Conservation (phyloP, 2,329 filamentous ascomycete species). For the Sporothrix euskadiensis region DNA sequence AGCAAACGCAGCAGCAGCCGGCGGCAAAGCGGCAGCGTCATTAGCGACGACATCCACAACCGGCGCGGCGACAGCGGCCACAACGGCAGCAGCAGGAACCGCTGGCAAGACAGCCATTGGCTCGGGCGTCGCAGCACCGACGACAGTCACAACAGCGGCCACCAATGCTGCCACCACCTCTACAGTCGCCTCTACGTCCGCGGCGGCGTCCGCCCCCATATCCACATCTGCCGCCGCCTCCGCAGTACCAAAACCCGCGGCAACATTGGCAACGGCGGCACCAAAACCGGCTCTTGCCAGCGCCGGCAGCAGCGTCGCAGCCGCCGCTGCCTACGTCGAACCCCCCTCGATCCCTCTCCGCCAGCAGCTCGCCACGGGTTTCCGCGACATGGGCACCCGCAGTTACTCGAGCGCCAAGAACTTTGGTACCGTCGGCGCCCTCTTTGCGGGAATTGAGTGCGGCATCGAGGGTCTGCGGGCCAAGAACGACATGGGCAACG, state of each 20-base stretch:
- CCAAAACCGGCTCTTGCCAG: conserved; percentile 39
- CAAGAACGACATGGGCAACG: conserved; percentile 91
- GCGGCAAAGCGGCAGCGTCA: conserved; percentile 10
- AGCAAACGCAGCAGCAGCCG: conserved; percentile 17
- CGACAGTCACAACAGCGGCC: conserved; percentile 18
- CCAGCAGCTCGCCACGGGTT: conserved; percentile 79
- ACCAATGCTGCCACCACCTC: conserved; percentile 8
- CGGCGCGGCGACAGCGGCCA: conserved; percentile 3
- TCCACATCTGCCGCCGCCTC: conserved; percentile 1
- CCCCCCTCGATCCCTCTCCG: conserved; percentile 70
- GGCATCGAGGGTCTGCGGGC: conserved; percentile 89
- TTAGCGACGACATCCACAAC: conserved; percentile 8
- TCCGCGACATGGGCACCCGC: conserved; percentile 90
- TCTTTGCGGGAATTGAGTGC: conserved; percentile 93
- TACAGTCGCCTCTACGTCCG: not conserved
- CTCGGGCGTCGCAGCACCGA: conserved; percentile 6
- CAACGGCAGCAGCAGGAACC: conserved; percentile 9
- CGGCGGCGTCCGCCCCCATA: not conserved
- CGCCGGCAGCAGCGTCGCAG: not conserved
- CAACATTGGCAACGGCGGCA: conserved; percentile 8
- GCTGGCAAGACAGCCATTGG: conserved; percentile 11
- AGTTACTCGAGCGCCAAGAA: conserved; percentile 86
- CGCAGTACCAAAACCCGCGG: not conserved
- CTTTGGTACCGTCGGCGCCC: conserved; percentile 88
- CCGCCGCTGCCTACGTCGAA: conserved; percentile 37